Conservation (phyloP, 2,329 filamentous ascomycete genomes). For the Aspergillus sp. region DNA sequence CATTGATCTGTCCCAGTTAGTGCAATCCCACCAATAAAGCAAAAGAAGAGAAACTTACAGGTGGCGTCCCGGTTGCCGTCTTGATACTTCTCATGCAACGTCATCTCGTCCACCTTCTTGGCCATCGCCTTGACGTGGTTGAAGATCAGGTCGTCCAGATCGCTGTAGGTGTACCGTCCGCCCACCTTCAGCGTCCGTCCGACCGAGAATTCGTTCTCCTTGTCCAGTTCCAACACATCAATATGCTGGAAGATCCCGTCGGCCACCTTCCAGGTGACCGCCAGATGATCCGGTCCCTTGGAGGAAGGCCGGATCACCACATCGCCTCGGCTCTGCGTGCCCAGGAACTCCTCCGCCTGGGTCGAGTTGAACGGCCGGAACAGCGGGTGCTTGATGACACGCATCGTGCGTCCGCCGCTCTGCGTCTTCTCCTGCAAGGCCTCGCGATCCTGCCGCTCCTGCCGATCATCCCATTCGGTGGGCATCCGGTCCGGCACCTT, state of each 20-base stretch:
- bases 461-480: slow-evolving; percentile 81
- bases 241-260: slow-evolving; percentile 97
- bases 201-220: slow-evolving; percentile 94
- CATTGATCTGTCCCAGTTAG: slow-evolving; percentile 69
- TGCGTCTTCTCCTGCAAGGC: slow-evolving; percentile 83
- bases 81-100: slow-evolving; percentile 91
- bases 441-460: slow-evolving; percentile 79
- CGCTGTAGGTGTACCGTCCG: slow-evolving; percentile 86
- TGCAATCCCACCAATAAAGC: neutral
- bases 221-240: slow-evolving; percentile 93
- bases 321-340: slow-evolving; percentile 80
- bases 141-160: slow-evolving; percentile 96
- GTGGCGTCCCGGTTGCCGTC: slow-evolving; percentile 74
- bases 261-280: slow-evolving; percentile 96
- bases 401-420: slow-evolving; percentile 77
- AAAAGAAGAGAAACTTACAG: slow-evolving; percentile 59
- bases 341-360: slow-evolving; percentile 91
- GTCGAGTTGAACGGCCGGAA: slow-evolving; percentile 91
- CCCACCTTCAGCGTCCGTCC: slow-evolving; percentile 82
- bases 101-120: slow-evolving; percentile 95
- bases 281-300: slow-evolving; percentile 91
- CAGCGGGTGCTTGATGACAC: slow-evolving; percentile 96
- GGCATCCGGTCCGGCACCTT: slow-evolving; percentile 69
- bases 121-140: slow-evolving; percentile 98
- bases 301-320: slow-evolving; percentile 94